Conservation (phyloP, 805 yeast genomes). For the Suhomyces pyralidae region DNA sequence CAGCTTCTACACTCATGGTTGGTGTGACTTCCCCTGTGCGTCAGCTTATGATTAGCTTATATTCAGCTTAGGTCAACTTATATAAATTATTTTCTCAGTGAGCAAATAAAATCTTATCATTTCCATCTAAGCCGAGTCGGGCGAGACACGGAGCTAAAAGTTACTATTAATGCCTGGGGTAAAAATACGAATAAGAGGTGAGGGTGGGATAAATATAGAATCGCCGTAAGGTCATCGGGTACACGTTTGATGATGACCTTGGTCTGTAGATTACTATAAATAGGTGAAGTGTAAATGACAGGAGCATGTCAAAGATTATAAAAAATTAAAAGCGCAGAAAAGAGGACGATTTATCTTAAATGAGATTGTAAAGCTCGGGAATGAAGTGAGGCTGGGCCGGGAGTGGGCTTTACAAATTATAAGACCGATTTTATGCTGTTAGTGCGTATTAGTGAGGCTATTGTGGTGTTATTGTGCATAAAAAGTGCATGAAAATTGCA, state of each 20-base stretch:
- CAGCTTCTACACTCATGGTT: slow-evolving; percentile 4
- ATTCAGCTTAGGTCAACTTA: neutral
- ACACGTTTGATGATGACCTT: neutral
- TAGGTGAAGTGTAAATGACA: neutral
- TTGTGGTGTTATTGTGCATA: neutral
- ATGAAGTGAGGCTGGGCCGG: neutral
- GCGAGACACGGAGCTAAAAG: neutral
- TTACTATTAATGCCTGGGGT: neutral
- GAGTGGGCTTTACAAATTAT: neutral
- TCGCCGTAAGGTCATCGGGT: neutral
- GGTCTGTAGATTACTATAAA: neutral
- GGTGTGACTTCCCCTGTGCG: too few species aligned
- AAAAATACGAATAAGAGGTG: neutral
- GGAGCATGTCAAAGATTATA: neutral
- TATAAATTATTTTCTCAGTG: neutral
- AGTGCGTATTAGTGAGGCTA: neutral
- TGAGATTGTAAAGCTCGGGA: neutral
- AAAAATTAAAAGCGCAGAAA: neutral
- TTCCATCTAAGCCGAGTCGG: slow-evolving; percentile 6
- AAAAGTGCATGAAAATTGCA: neutral
- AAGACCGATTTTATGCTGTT: neutral
- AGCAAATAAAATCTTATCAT: slow-evolving; percentile 3
- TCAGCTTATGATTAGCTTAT: neutral
- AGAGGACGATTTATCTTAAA: neutral
- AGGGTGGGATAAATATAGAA: neutral